Evolutionary conservation across 805 yeast species (phyloP), one percentile per base, ranked within the genome.

Genomic region (Pichia nanzhaoensis): DNA sequence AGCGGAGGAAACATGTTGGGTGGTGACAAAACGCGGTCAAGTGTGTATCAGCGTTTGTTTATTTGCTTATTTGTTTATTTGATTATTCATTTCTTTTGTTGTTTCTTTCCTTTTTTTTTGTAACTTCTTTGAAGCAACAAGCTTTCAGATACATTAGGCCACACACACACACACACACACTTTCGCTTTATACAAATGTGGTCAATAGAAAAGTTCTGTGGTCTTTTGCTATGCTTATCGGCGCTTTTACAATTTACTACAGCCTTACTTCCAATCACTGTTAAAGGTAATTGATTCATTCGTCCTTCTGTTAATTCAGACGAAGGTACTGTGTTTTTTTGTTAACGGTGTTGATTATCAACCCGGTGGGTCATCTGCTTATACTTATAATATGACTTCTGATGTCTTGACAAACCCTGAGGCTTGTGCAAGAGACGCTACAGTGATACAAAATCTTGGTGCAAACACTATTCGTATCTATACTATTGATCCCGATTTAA

Each of bases 331-430:
- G 83, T 85, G n/a, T 8, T 90, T 87, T 61, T 83, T 82, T 63
- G 70, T 89, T 45, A 77, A 85, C 49, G 97, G 97, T 51, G 78
- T 90, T 34, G 97, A 88, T 64, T 90, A 90, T 64, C 95, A 87
- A 65, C 95, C 91, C 0, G 96, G 97, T 51, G 97, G 96, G 2
- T 82, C 96, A 0, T 84, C 95, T 1, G 73, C 68, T 16, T 78
- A 70, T 55, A 54, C 63, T 17, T 55, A 55, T 30, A 67, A 49
- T 37, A 52, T 48, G 38, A 59, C 41, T 0, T 52, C 59, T 13
- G 96, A 90, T 61, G 89, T 87, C 2, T 69, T 90, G 32, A 73
- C 89, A 13, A 85, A 87, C 55, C 72, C 77, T 2, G 77, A 72
- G 20, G 70, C 68, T 22, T 90, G 96, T 65, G 75, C 77, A 51